Conservation (phyloP, 352 stramenopile species). For the Pythium apleroticum region DNA sequence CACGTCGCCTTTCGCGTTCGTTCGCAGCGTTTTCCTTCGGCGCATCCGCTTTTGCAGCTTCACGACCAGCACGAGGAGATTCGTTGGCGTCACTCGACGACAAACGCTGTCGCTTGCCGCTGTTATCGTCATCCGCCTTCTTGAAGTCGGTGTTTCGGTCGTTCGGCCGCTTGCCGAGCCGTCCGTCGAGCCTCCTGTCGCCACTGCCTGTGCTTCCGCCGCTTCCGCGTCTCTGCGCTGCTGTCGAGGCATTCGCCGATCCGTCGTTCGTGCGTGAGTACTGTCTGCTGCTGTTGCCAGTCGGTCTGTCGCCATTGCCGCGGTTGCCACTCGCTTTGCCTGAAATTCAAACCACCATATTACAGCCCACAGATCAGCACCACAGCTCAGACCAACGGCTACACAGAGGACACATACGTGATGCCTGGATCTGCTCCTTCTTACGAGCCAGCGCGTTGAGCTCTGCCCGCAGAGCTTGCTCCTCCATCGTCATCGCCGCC, state of each 20-base stretch:
- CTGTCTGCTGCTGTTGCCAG: not conserved
- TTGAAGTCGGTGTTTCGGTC: slow-evolving; percentile 6
- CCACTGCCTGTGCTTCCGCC: not conserved
- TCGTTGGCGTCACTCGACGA: not conserved
- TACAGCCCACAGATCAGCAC: slow-evolving; percentile 12
- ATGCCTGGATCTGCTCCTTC: slow-evolving; percentile 45
- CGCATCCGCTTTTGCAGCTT: not conserved
- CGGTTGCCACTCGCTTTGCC: slow-evolving; percentile 7
- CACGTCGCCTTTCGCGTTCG: slow-evolving; percentile 47
- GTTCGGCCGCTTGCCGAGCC: not conserved
- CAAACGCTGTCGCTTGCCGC: slow-evolving; percentile 45
- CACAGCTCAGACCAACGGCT: not conserved
- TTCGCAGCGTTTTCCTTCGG: not conserved
- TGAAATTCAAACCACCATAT: slow-evolving; percentile 2
- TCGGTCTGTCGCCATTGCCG: not conserved
- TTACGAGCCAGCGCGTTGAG: slow-evolving; percentile 46
- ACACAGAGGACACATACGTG: slow-evolving; percentile 19
- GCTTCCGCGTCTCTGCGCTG: not conserved
- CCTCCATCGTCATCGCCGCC: slow-evolving; percentile 35
- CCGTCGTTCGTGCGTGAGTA: not conserved
- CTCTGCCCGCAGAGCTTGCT: slow-evolving; percentile 55
- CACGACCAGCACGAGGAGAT: not conserved
- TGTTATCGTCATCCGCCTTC: slow-evolving; percentile 24
- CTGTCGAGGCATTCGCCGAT: not conserved
- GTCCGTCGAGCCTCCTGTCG: not conserved